phyloP scores from a whole-genome alignment of 257 asterid genomes.

The Forsythia suspensa region DNA sequence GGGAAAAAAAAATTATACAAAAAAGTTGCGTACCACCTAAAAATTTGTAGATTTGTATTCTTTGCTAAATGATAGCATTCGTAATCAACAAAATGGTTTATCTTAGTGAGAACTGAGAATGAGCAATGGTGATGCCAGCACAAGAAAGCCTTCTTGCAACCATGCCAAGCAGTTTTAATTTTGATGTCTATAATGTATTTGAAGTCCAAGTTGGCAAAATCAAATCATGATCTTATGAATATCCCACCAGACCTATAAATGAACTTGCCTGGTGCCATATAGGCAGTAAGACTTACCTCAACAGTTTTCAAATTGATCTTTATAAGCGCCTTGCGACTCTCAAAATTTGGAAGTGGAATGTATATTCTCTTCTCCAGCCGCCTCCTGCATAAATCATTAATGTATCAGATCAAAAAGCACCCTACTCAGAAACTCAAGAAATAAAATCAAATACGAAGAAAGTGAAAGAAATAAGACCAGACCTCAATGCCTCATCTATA shows the following conservation, averaged over 20 bases:
- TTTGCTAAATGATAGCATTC: not conserved
- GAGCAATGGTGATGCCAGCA: constrained; percentile 4
- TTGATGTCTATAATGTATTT: not conserved
- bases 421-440: not conserved
- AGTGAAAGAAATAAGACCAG: constrained; percentile 21
- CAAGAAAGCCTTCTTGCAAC: not conserved
- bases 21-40: not conserved
- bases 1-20: not conserved
- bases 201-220: not conserved
- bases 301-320: constrained; percentile 82
- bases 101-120: not conserved
- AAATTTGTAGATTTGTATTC: not conserved
- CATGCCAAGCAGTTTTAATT: not conserved
- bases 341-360: constrained; percentile 91
- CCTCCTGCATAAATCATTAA: constrained; percentile 62
- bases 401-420: constrained; percentile 20
- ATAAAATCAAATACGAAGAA: constrained; percentile 7
- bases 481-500: constrained; percentile 98
- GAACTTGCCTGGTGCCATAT: not conserved
- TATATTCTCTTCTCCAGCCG: constrained; percentile 92
- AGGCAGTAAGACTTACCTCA: constrained; percentile 54
- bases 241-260: not conserved
- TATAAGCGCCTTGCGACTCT: constrained; percentile 89
- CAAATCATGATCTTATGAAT: not conserved
- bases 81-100: not conserved